These are phyloP conservation scores for Boletus tomentosulus DNA, from an alignment of 768 basidiomycete genomes.

Conservation along the genomic window DNA sequence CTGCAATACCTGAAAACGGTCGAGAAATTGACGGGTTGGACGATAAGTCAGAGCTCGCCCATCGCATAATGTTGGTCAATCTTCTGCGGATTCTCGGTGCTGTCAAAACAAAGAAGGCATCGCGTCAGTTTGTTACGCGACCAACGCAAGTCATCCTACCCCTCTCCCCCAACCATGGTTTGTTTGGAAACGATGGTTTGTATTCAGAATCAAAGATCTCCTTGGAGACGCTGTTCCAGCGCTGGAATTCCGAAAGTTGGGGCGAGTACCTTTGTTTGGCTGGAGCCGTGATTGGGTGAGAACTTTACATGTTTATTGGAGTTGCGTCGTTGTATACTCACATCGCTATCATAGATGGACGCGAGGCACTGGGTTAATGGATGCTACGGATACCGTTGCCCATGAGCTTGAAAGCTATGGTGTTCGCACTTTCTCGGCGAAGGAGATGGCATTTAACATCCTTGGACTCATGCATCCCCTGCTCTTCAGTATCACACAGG, in stretches of 20 bases:
- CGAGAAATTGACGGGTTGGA: slow-evolving; percentile 97
- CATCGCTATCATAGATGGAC: slow-evolving; percentile 66
- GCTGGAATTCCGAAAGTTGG: slow-evolving; percentile 98
- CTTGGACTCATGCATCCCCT: slow-evolving; percentile 99
- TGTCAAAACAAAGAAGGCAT: slow-evolving; percentile 98
- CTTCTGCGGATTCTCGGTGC: slow-evolving; percentile 93
- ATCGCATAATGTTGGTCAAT: slow-evolving; percentile 98
- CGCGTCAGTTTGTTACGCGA: slow-evolving; percentile 91
- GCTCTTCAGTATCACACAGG: slow-evolving; percentile 98
- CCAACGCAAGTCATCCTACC: slow-evolving; percentile 98
- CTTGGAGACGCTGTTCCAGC: slow-evolving; percentile 95
- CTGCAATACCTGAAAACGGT: slow-evolving; percentile 97
- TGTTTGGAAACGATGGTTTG: slow-evolving; percentile 96
- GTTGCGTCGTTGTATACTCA: slow-evolving; percentile 10
- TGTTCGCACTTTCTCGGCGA: slow-evolving; percentile 96
- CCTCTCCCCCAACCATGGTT: slow-evolving; percentile 95
- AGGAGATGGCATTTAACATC: slow-evolving; percentile 99
- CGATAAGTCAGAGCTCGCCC: slow-evolving; percentile 96
- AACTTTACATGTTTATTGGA: slow-evolving; percentile 5
- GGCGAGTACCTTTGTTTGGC: slow-evolving; percentile 98
- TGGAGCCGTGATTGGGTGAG: slow-evolving; percentile 95
- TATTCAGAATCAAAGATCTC: slow-evolving; percentile 99
- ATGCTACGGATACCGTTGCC: slow-evolving; percentile 89
- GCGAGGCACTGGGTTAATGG: slow-evolving; percentile 97
- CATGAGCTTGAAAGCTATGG: slow-evolving; percentile 91